Evolutionary conservation across 169 alveolate genomes (phyloP).

Genomic region (Plasmodium inui): DNA sequence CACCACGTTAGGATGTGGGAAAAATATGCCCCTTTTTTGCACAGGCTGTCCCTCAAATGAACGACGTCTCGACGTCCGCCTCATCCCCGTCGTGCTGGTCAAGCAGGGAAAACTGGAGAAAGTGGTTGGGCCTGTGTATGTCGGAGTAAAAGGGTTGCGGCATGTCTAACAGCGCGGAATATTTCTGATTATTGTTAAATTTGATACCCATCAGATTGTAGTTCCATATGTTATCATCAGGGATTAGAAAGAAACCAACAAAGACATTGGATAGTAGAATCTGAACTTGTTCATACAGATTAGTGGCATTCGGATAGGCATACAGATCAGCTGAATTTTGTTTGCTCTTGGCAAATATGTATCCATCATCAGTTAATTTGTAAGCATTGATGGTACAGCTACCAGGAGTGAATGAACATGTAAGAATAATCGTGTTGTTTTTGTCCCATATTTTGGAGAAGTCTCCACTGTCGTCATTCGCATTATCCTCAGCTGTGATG

Average conservation of each 20-base stretch:
- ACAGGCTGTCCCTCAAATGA: conserved; percentile 7
- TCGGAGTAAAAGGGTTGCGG: conserved; percentile 98
- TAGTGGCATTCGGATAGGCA: conserved; percentile 60
- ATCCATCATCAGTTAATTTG: conserved; percentile 94
- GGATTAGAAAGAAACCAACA: conserved; percentile 99
- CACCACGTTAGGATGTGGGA: not conserved
- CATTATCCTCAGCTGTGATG: not conserved
- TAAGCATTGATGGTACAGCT: conserved; percentile 97
- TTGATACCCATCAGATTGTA: conserved; percentile 98
- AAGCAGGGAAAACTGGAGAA: conserved; percentile 88
- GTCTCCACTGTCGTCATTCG: conserved; percentile 18
- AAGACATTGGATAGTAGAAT: conserved; percentile 96
- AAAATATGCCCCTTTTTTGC: not conserved
- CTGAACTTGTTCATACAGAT: conserved; percentile 92
- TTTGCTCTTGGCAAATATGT: conserved; percentile 93
- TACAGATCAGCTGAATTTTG: conserved; percentile 76
- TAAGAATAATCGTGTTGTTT: conserved; percentile 76
- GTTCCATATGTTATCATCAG: conserved; percentile 99
- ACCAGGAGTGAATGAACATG: conserved; percentile 97
- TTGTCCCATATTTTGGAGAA: conserved; percentile 60
- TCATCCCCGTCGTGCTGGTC: conserved; percentile 68
- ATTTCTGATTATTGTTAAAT: conserved; percentile 93
- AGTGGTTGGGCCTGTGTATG: conserved; percentile 96
- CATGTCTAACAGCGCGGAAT: conserved; percentile 92
- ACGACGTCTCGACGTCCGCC: conserved; percentile 68